These are phyloP conservation scores for Biscogniauxia marginata DNA, from an alignment of 2,329 filamentous ascomycete genomes.

Conservation along the genomic window DNA sequence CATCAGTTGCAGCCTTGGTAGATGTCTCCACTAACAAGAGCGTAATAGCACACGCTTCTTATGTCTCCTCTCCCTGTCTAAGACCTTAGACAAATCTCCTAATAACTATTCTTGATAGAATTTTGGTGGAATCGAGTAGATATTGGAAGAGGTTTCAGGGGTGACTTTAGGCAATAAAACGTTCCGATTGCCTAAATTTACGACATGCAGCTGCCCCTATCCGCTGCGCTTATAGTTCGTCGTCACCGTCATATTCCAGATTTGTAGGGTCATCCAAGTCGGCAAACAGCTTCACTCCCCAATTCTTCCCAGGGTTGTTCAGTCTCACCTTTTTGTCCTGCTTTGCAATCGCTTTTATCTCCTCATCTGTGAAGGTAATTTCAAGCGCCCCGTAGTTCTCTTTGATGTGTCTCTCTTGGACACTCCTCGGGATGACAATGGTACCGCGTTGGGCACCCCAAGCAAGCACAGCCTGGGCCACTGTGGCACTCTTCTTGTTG, in stretches of 20 bases:
- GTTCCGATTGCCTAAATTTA: too few relatives aligned
- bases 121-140: too few relatives aligned
- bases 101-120: too few relatives aligned
- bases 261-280: slow-evolving; percentile 38
- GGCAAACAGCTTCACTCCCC: slow-evolving; percentile 40
- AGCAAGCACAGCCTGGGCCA: slow-evolving; percentile 44
- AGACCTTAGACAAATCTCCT: too few relatives aligned
- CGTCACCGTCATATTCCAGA: slow-evolving; percentile 12
- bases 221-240: slow-evolving; percentile 14
- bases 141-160: too few relatives aligned
- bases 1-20: too few relatives aligned
- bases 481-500: slow-evolving; percentile 38
- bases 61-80: too few relatives aligned
- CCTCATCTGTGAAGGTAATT: slow-evolving; percentile 37
- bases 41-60: too few relatives aligned
- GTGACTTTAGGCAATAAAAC: too few relatives aligned
- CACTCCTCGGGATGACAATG: slow-evolving; percentile 51
- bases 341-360: slow-evolving; percentile 34
- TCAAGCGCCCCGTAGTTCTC: slow-evolving; percentile 52
- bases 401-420: slow-evolving; percentile 39
- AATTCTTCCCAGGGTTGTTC: slow-evolving; percentile 37
- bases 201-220: not conserved
- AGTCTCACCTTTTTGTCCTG: slow-evolving; percentile 35
- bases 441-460: slow-evolving; percentile 49
- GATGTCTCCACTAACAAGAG: too few relatives aligned